These are phyloP conservation scores for Yarrowia osloensis DNA, from an alignment of 805 yeast genomes.

Conservation along the genomic window DNA sequence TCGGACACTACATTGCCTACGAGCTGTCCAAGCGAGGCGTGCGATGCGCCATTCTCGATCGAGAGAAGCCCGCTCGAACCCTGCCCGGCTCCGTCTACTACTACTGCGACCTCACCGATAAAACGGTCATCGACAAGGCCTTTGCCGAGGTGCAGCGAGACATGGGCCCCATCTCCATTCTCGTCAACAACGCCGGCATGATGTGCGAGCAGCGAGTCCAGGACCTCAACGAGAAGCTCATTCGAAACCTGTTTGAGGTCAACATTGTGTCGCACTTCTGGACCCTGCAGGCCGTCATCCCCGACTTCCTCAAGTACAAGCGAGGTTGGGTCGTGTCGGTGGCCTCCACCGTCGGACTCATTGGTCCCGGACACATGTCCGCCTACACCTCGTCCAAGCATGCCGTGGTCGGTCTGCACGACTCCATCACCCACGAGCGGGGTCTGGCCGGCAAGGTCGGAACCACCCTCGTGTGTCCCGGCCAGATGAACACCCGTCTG, in stretches of 20 bases:
- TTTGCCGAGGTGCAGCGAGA: constrained; percentile 38
- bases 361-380: constrained; percentile 29
- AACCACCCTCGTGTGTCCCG: constrained; percentile 66
- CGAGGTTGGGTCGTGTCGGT: constrained; percentile 72
- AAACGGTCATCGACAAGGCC: constrained; percentile 46
- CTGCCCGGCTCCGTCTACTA: constrained; percentile 45
- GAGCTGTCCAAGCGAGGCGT: constrained; percentile 50
- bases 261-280: constrained; percentile 67
- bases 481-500: constrained; percentile 77
- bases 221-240: constrained; percentile 55
- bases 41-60: constrained; percentile 65
- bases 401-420: constrained; percentile 29
- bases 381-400: constrained; percentile 30
- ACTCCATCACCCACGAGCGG: constrained; percentile 30
- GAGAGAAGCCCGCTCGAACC: constrained; percentile 47
- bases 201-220: constrained; percentile 58
- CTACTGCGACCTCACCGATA: constrained; percentile 62
- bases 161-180: constrained; percentile 60
- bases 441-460: constrained; percentile 19
- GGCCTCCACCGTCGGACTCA: constrained; percentile 70
- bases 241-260: constrained; percentile 60
- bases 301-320: constrained; percentile 56
- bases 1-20: constrained; percentile 68
- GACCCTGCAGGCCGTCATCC: constrained; percentile 65
- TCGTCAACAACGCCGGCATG: constrained; percentile 77